A percentile compares a stretch with the other conserved stretches of the same genome.
Conservation (phyloP, 2,329 filamentous ascomycete species). For the Penicillium sp. region DNA sequence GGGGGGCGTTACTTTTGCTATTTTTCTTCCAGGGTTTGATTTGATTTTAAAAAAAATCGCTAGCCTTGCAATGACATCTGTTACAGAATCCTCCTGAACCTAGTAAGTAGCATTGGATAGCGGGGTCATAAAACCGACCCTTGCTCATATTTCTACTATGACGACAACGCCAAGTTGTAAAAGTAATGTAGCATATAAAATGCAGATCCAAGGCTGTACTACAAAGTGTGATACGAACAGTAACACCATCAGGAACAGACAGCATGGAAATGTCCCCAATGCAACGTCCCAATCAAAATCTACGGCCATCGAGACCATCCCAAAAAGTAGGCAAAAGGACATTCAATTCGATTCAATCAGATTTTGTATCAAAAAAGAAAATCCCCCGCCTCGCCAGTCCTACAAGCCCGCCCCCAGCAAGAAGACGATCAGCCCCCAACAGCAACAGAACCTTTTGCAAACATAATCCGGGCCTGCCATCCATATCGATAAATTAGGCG, state of each 20-base stretch:
- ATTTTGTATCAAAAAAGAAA: slow-evolving; percentile 27
- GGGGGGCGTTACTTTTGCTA: slow-evolving; percentile 1
- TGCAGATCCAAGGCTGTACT: neutral
- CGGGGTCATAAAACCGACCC: neutral
- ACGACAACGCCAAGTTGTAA: neutral
- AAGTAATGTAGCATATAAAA: neutral
- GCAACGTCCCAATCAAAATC: neutral
- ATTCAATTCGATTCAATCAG: slow-evolving; percentile 30
- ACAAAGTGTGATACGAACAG: neutral
- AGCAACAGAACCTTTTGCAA: slow-evolving; percentile 4
- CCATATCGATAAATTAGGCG: neutral
- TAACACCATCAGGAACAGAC: slow-evolving; percentile 3
- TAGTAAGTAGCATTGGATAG: neutral
- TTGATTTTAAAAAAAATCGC: neutral
- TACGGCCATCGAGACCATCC: neutral
- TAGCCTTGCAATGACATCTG: neutral
- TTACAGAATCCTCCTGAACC: neutral
- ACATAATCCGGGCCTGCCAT: slow-evolving; percentile 8
- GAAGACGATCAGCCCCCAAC: slow-evolving; percentile 10
- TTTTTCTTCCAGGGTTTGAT: neutral
- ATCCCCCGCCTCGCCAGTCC: slow-evolving; percentile 19
- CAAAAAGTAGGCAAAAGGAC: slow-evolving; percentile 15
- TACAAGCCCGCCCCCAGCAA: slow-evolving; percentile 14
- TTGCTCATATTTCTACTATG: neutral
- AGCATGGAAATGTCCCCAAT: slow-evolving; percentile 3